A percentile compares a stretch with the other conserved stretches of the same genome.
Evolutionary conservation across 2,329 filamentous ascomycete genomes (phyloP).

Genomic region (Fusarium tuaranense): DNA sequence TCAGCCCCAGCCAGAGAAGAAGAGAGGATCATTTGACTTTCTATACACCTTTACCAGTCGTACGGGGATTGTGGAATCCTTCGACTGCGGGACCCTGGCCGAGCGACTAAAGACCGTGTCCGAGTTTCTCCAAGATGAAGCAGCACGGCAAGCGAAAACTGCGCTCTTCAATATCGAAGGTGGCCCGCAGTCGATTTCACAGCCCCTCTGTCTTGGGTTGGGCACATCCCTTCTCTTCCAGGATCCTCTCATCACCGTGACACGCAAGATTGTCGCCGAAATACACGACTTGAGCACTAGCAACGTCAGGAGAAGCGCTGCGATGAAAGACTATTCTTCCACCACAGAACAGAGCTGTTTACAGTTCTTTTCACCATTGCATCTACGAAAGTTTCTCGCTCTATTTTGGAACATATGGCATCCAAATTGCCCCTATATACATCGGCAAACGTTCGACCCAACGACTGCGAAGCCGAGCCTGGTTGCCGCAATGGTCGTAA

Average conservation of each 20-base stretch:
- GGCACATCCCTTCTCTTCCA: not conserved
- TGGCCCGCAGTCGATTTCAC: rapidly evolving
- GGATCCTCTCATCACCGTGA: not conserved
- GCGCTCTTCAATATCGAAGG: not conserved
- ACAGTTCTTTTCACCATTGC: not conserved
- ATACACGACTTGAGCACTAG: not conserved
- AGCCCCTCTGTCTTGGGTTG: not conserved
- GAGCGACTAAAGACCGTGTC: not conserved
- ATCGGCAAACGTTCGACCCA: not conserved
- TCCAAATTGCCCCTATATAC: not conserved
- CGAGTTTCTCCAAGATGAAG: not conserved
- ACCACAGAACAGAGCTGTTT: not conserved
- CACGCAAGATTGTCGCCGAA: not conserved
- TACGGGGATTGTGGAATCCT: not conserved
- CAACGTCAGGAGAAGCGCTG: not conserved
- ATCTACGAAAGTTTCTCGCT: not conserved
- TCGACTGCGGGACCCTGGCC: not conserved
- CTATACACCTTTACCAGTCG: not conserved
- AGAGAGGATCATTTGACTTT: not conserved
- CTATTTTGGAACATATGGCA: not conserved
- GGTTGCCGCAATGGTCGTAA: not conserved
- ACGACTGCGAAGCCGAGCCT: not conserved
- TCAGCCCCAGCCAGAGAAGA: not conserved
- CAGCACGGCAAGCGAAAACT: not conserved
- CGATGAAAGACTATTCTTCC: not conserved